Conservation (phyloP, 495 filamentous ascomycete species). For the Articulospora tetracladia region DNA sequence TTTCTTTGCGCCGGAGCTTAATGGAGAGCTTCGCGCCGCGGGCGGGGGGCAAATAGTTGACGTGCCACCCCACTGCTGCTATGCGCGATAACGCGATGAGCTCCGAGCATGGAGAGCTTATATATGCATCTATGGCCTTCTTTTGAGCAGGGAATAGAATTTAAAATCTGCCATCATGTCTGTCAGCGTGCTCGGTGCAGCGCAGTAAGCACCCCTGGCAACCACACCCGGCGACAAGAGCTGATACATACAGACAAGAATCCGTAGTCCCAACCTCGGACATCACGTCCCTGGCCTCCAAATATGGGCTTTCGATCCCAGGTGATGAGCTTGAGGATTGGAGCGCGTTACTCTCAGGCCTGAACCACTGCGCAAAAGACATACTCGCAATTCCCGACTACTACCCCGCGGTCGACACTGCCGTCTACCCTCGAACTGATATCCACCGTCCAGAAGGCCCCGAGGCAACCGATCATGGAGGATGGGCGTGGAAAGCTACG, state of each 20-base stretch:
- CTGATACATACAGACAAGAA: conserved; percentile 10
- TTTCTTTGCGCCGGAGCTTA: neutral
- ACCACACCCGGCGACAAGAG: neutral
- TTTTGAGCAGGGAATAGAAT: neutral
- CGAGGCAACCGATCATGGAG: conserved; percentile 11
- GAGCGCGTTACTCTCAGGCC: conserved; percentile 11
- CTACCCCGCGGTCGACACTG: conserved; percentile 5
- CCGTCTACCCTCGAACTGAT: conserved; percentile 14
- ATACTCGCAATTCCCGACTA: conserved; percentile 14
- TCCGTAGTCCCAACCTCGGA: conserved; percentile 12
- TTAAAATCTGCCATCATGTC: conserved; percentile 10
- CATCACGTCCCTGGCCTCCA: conserved; percentile 2
- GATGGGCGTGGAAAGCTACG: conserved; percentile 22
- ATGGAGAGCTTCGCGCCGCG: neutral
- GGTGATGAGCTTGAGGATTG: conserved; percentile 12
- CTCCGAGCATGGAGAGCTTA: neutral
- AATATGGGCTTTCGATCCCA: conserved; percentile 10
- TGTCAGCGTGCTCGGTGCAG: conserved; percentile 15
- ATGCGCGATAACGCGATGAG: neutral
- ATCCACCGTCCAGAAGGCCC: conserved; percentile 11
- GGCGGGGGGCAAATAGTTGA: neutral
- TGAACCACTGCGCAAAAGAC: conserved; percentile 19
- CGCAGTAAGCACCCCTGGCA: conserved; percentile 4
- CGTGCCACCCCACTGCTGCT: neutral
- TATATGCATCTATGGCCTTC: neutral